Conservation (phyloP, 2,329 filamentous ascomycete genomes). For the Pyrenophora seminiperda region DNA sequence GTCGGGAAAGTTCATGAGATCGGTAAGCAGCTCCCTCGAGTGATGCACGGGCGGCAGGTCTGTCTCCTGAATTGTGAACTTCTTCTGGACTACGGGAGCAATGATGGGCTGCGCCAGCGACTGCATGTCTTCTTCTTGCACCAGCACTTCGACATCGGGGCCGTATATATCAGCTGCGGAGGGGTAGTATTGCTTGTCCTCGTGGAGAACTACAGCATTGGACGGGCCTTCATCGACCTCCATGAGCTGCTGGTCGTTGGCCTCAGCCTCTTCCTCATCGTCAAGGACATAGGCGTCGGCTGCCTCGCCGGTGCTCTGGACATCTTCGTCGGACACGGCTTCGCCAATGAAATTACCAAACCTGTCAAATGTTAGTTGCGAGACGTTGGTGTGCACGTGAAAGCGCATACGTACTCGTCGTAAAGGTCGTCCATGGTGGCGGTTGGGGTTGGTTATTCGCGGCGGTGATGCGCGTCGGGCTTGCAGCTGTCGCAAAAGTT, state of each 20-base stretch:
- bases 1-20: conserved; percentile 93
- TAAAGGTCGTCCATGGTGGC: conserved; percentile 89
- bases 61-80: conserved; percentile 90
- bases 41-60: conserved; percentile 89
- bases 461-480: conserved; percentile 27
- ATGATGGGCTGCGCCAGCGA: conserved; percentile 91
- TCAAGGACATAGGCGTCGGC: conserved; percentile 81
- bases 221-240: conserved; percentile 90
- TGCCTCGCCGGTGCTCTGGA: conserved; percentile 73
- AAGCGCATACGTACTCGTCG: conserved; percentile 70
- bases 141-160: conserved; percentile 88
- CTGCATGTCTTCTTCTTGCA: conserved; percentile 97
- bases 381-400: background rate
- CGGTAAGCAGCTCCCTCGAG: conserved; percentile 89
- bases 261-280: conserved; percentile 54
- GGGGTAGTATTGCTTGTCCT: conserved; percentile 99
- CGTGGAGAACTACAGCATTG: conserved; percentile 95
- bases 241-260: conserved; percentile 83
- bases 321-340: conserved; percentile 86
- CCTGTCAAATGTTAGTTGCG: conserved; percentile 55
- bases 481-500: conserved; percentile 39
- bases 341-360: conserved; percentile 99
- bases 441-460: conserved; percentile 20
- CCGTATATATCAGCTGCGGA: conserved; percentile 97
- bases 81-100: conserved; percentile 90